Percentiles rank a stretch among this genome's conserved stretches.
These are phyloP conservation scores for Pilaira anomala DNA, from an alignment of 192 early-diverging fungal genomes.

Conservation along the genomic window DNA sequence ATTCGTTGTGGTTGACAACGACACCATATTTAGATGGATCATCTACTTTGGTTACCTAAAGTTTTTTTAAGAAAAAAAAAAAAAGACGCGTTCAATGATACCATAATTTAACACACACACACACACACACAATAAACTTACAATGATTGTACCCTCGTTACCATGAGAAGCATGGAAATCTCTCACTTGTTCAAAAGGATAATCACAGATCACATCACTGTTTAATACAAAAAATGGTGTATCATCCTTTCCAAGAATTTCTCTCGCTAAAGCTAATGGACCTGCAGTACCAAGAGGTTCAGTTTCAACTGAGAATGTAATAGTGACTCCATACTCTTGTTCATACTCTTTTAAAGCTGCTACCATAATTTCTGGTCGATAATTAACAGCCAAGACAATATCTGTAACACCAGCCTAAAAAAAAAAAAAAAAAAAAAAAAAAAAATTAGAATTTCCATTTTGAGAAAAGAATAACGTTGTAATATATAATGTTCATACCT, in stretches of 20 bases:
- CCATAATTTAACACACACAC: neutral
- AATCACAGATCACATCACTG: constrained; percentile 98
- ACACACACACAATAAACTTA: constrained; percentile 23
- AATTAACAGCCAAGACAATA: constrained; percentile 98
- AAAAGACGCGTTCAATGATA: neutral
- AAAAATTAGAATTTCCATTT: neutral
- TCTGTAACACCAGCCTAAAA: constrained; percentile 93
- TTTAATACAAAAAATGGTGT: constrained; percentile 98
- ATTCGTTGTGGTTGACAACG: constrained; percentile 77
- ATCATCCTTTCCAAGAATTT: constrained; percentile 88
- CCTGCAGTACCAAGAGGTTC: constrained; percentile 97
- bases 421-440: constrained; percentile 12
- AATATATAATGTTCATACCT: constrained; percentile 57
- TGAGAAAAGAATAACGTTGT: neutral
- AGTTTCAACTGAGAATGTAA: constrained; percentile 94
- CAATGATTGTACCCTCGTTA: constrained; percentile 92
- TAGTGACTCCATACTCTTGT: constrained; percentile 84
- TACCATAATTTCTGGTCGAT: constrained; percentile 98
- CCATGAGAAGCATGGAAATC: constrained; percentile 93
- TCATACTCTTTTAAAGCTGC: constrained; percentile 92
- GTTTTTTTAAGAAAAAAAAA: too few species aligned
- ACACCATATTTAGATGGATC: constrained; percentile 99
- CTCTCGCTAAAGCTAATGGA: constrained; percentile 90
- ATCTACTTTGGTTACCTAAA: constrained; percentile 86
- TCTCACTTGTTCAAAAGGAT: constrained; percentile 86